Evolutionary conservation across 2,329 filamentous ascomycete genomes (phyloP).

Genomic region (Dryadomyces quercivorus): DNA sequence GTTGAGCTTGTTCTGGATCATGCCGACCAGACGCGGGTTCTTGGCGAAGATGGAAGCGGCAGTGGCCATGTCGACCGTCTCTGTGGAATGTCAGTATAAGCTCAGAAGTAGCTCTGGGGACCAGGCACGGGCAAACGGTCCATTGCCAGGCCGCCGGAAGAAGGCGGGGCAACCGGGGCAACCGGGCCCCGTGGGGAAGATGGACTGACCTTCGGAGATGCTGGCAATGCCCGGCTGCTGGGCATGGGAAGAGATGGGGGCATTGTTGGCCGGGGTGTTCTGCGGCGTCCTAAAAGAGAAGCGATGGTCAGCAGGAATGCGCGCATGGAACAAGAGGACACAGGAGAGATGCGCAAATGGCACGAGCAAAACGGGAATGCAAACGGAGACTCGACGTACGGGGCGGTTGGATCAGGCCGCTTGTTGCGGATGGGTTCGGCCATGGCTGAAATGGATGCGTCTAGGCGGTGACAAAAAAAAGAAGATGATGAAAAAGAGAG

Average conservation of each 20-base stretch:
- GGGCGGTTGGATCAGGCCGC: slow-evolving; percentile 44
- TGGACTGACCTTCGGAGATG: slow-evolving; percentile 84
- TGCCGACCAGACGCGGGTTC: slow-evolving; percentile 86
- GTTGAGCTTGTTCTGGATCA: slow-evolving; percentile 96
- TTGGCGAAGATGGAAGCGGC: slow-evolving; percentile 90
- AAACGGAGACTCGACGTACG: slow-evolving; percentile 31
- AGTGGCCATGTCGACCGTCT: slow-evolving; percentile 77
- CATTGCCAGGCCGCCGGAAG: neutral
- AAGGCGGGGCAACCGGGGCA: neutral
- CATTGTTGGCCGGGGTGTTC: slow-evolving; percentile 92
- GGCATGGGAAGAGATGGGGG: slow-evolving; percentile 93
- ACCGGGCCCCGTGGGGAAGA: neutral
- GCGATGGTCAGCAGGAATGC: slow-evolving; percentile 2
- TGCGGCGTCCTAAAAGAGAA: slow-evolving; percentile 68
- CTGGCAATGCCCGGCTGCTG: slow-evolving; percentile 88
- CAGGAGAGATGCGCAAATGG: neutral
- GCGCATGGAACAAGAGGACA: neutral
- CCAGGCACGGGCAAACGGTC: neutral
- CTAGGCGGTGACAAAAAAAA: neutral
- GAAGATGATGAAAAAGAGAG: neutral
- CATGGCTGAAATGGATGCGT: slow-evolving; percentile 24
- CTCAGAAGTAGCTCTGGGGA: neutral
- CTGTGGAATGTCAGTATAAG: slow-evolving; percentile 33
- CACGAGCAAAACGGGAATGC: neutral
- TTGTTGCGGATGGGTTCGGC: slow-evolving; percentile 54